phyloP scores from a whole-genome alignment of 805 yeast species.

The Wickerhamomyces pijperi region DNA sequence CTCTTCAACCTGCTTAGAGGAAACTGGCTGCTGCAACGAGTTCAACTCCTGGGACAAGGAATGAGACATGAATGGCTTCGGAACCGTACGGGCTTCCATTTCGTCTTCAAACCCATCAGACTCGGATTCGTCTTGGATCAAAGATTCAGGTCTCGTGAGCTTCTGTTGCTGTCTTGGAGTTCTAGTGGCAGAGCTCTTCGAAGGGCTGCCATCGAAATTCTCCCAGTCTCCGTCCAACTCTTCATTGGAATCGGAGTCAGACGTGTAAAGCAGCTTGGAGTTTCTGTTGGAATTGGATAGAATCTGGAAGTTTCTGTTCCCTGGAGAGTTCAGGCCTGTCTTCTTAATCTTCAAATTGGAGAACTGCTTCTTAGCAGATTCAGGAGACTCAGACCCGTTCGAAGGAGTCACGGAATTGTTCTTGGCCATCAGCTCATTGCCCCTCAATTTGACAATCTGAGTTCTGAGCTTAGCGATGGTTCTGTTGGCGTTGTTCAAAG shows the following conservation, averaged over 20 bases:
- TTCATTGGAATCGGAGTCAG: slow-evolving; percentile 7
- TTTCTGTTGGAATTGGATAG: slow-evolving; percentile 16
- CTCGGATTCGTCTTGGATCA: slow-evolving; percentile 17
- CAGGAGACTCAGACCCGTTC: slow-evolving; percentile 10
- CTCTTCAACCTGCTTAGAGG: slow-evolving; percentile 17
- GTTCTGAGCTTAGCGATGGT: slow-evolving; percentile 49
- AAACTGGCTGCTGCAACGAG: slow-evolving; percentile 2
- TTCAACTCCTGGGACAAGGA: slow-evolving; percentile 15
- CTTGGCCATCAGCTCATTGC: slow-evolving; percentile 13
- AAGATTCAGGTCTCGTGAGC: slow-evolving; percentile 5
- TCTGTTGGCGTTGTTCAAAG: slow-evolving; percentile 53
- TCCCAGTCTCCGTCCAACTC: slow-evolving; percentile 21
- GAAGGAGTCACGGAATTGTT: slow-evolving; percentile 4
- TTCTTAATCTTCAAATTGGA: not conserved
- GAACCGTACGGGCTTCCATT: slow-evolving; percentile 4
- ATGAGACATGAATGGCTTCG: slow-evolving; percentile 5
- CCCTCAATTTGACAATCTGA: slow-evolving; percentile 17
- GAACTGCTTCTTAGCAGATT: slow-evolving; percentile 2
- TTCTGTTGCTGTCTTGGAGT: slow-evolving; percentile 13
- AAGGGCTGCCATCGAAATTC: slow-evolving; percentile 15
- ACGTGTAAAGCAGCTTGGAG: slow-evolving; percentile 11
- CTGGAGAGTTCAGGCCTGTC: slow-evolving; percentile 2
- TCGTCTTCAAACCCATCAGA: slow-evolving; percentile 10
- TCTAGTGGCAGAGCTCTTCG: slow-evolving; percentile 6
- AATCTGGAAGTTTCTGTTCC: slow-evolving; percentile 10